Percentiles rank a stretch among this genome's conserved stretches.
Evolutionary conservation across 768 basidiomycete species (phyloP).

Genomic region (Leccinum boreale): DNA sequence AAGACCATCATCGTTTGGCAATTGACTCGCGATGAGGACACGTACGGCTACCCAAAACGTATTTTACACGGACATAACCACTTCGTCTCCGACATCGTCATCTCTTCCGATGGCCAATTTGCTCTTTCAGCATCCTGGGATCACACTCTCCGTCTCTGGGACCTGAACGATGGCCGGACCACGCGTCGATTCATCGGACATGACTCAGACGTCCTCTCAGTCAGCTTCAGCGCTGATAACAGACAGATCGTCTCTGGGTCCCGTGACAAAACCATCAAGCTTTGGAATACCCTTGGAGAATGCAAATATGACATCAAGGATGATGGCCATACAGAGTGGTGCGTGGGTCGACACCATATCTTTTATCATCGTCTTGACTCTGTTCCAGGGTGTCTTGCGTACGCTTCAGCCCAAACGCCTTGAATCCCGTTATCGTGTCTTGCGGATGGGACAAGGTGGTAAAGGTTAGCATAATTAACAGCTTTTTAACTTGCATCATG

Average conservation of each 20-base stretch:
- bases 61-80: conserved; percentile 99
- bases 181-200: conserved; percentile 98
- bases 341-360: conserved; percentile 2
- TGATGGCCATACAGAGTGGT: conserved; percentile 97
- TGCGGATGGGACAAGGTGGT: conserved; percentile 99
- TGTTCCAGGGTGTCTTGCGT: conserved; percentile 91
- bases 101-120: conserved; percentile 99
- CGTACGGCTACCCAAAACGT: conserved; percentile 95
- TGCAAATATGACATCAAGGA: conserved; percentile 99
- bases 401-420: conserved; percentile 96
- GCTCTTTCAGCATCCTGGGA: conserved; percentile 99
- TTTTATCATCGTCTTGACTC: not conserved
- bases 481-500: not conserved
- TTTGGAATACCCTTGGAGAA: conserved; percentile 99
- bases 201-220: conserved; percentile 95
- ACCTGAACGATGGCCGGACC: conserved; percentile 94
- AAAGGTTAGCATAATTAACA: conserved; percentile 62
- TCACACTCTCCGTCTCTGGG: conserved; percentile 99
- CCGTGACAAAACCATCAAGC: conserved; percentile 95
- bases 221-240: conserved; percentile 99
- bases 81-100: conserved; percentile 98
- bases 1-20: conserved; percentile 99
- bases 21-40: conserved; percentile 87
- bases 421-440: conserved; percentile 98
- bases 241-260: conserved; percentile 98